These are phyloP conservation scores for Vitis labrusca DNA, from an alignment of 164 flowering plant species.

Conservation along the genomic window DNA sequence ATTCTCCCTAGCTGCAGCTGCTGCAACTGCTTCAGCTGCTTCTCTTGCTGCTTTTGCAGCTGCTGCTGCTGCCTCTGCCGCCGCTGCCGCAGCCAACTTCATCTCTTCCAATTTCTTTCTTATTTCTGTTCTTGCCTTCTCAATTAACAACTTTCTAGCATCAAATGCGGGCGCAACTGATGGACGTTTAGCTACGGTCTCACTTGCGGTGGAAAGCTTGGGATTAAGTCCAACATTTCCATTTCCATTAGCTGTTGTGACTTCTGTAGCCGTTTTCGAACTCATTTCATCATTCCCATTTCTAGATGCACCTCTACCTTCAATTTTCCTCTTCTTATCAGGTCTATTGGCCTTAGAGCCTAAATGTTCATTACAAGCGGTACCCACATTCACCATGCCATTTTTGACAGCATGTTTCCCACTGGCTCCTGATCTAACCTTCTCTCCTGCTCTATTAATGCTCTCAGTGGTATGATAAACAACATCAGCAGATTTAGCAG, in stretches of 20 bases:
- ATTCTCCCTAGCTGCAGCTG: slow-evolving; percentile 9
- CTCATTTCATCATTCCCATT: slow-evolving; percentile 35
- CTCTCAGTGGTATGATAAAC: slow-evolving; percentile 40
- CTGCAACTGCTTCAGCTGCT: slow-evolving; percentile 18
- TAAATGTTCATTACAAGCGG: slow-evolving; percentile 15
- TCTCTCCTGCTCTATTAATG: slow-evolving; percentile 15
- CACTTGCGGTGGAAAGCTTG: slow-evolving; percentile 27
- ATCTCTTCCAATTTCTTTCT: slow-evolving; percentile 63
- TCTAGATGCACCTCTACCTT: slow-evolving; percentile 19
- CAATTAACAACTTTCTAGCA: slow-evolving; percentile 63
- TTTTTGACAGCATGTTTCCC: slow-evolving; percentile 26
- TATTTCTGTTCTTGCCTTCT: slow-evolving; percentile 70
- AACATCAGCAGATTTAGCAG: slow-evolving; percentile 25
- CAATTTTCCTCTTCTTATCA: slow-evolving; percentile 63
- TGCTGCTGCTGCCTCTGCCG: slow-evolving; percentile 18
- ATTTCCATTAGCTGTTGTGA: slow-evolving; percentile 26
- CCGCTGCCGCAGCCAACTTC: slow-evolving; percentile 35
- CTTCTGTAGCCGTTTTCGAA: slow-evolving; percentile 30
- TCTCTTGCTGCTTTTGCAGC: slow-evolving; percentile 19
- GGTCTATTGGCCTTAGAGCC: slow-evolving; percentile 37
- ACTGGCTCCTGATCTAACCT: slow-evolving; percentile 28
- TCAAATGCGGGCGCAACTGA: slow-evolving; percentile 60
- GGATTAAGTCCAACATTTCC: slow-evolving; percentile 21
- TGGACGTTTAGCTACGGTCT: slow-evolving; percentile 27
- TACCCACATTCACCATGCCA: slow-evolving; percentile 4